Base-by-base conservation (phyloP, 208 protist genomes). In the Vickermania spadyakhi region DNA sequence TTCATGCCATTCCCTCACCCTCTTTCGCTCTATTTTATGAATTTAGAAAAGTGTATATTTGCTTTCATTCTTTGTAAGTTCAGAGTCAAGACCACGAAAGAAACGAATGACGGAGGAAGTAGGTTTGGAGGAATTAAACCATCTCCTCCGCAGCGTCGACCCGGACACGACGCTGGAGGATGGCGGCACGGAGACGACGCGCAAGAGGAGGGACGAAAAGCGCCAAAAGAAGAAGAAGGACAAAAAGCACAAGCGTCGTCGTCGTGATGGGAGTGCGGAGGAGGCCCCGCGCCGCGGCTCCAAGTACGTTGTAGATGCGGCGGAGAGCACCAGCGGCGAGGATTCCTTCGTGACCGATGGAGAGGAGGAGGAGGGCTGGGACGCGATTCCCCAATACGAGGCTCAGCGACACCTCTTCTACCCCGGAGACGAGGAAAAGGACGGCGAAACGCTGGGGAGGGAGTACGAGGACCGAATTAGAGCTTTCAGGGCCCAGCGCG, bases 401-500 rank as follows among this genome's bases (percentile, higher is more conserved):
- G 62, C 49, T 7, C 36, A 75, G 60, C 64, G 51, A 3, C 73
- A 77, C 52, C 64, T 87, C 5, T 89, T 88, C 56, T 72, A 75
- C 62, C 78, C 84, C 54, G 82, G 86, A 5, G 79, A 91, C 41
- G 81, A 86, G 28, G 73, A 77, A 52, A 76, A 82, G 67, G 81
- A 66, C 26, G 79, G 68, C 28, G 83, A 94, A 25, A 81, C 92
- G 57, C 55, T 93, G 45, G 83, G 74, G 28, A 73, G 81, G 29
- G 71, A 85, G 60, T 90, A 86, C 70, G 86, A 95, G 63, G 81
- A 91, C 67, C 75, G 73, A 21, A 62, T 59, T 29, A 60, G 59
- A 50, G 28, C 58, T 14, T 58, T 52, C 14, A 66, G 41, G 52
- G 66, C 62, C 27, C 63, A 64, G 28, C 54, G 26, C 30, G 64